phyloP scores from a whole-genome alignment of 768 basidiomycete species.

The Tubosaeta sp. region DNA sequence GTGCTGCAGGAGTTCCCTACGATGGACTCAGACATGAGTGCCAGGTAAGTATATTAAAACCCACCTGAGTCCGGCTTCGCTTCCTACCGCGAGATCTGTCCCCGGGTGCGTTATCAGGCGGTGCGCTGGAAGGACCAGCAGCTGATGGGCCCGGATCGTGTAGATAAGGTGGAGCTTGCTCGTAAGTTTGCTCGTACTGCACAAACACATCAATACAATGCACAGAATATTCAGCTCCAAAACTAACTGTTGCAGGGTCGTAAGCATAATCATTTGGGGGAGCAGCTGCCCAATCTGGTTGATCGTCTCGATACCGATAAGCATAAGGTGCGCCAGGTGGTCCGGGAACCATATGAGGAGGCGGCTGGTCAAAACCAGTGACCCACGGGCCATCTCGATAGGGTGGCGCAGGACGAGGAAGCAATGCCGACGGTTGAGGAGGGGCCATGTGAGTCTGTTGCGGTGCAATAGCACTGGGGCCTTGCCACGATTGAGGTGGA shows the following conservation, averaged over 20 bases:
- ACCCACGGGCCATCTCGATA: conserved; percentile 57
- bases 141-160: conserved; percentile 46
- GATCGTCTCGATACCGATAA: conserved; percentile 63
- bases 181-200: conserved; percentile 56
- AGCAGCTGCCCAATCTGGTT: conserved; percentile 40
- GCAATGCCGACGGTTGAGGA: conserved; percentile 41
- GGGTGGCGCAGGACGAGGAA: conserved; percentile 40
- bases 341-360: conserved; percentile 45
- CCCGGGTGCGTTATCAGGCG: conserved; percentile 20
- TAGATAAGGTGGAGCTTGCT: conserved; percentile 52
- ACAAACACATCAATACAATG: conserved; percentile 6
- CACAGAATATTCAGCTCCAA: background rate
- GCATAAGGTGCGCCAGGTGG: conserved; percentile 46
- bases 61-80: conserved; percentile 56
- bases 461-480: conserved; percentile 55
- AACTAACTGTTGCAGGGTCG: conserved; percentile 45
- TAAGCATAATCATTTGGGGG: conserved; percentile 50
- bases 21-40: conserved; percentile 2
- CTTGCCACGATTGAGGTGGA: conserved; percentile 64
- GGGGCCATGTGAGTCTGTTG: conserved; percentile 59
- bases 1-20: conserved; percentile 59
- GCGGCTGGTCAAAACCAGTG: conserved; percentile 46
- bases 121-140: conserved; percentile 38
- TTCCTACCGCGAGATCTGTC: conserved; percentile 65
- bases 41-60: background rate